These are phyloP conservation scores for Ilyonectria robusta DNA, from an alignment of 2,329 filamentous ascomycete genomes.

Conservation along the genomic window DNA sequence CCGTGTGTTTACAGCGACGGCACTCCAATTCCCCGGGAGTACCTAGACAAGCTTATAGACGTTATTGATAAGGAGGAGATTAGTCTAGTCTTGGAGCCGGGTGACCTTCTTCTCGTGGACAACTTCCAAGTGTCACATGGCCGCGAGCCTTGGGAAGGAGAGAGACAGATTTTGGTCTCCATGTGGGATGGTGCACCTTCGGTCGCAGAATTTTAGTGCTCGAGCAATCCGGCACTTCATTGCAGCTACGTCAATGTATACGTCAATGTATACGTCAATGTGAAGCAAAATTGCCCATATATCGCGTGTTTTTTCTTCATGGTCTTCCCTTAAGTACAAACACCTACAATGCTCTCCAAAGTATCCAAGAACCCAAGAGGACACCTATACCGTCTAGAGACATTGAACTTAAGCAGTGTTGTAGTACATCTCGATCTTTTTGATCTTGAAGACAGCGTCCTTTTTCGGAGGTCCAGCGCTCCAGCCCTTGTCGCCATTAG, in stretches of 20 bases:
- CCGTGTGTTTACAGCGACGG: conserved; percentile 21
- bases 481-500: conserved; percentile 50
- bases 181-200: conserved; percentile 31
- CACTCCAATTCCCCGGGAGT: conserved; percentile 21
- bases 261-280: no score
- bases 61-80: conserved; percentile 26
- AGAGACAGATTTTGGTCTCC: conserved; percentile 30
- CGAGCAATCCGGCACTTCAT: no score
- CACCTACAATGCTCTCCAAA: background rate
- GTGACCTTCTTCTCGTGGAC: conserved; percentile 25
- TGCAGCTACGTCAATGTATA: no score
- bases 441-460: conserved; percentile 49
- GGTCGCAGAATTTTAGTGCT: conserved; percentile 21
- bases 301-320: no score
- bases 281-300: no score
- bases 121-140: conserved; percentile 34
- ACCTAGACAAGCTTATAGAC: conserved; percentile 22
- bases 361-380: background rate
- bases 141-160: conserved; percentile 32
- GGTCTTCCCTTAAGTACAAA: background rate
- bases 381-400: background rate
- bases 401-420: conserved; percentile 41
- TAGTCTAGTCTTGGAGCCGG: conserved; percentile 9
- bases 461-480: conserved; percentile 46
- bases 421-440: conserved; percentile 51